These are phyloP conservation scores for Aspergillus bridgeri DNA, from an alignment of 495 filamentous ascomycete genomes.

Conservation along the genomic window DNA sequence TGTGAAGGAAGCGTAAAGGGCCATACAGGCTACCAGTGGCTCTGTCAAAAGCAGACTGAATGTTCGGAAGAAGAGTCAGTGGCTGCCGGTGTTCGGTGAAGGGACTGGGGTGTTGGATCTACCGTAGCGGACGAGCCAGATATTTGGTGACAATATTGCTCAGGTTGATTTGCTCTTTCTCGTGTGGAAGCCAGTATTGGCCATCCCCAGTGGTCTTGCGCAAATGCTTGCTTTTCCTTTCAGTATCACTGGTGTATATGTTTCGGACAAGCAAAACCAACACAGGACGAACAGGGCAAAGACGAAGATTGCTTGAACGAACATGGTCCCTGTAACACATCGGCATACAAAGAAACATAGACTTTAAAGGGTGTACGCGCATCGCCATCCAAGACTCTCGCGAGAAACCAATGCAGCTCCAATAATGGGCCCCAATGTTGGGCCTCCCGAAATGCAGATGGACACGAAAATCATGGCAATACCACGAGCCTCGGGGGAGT, in stretches of 20 bases:
- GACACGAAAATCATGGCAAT: conserved; percentile 43
- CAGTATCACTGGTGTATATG: conserved; percentile 31
- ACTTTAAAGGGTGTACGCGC: conserved; percentile 10
- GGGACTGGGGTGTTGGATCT: neutral
- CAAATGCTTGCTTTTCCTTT: conserved; percentile 30
- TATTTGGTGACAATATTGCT: conserved; percentile 31
- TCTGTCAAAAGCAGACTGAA: conserved; percentile 35
- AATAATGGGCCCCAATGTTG: conserved; percentile 43
- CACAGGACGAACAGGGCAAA: conserved; percentile 23
- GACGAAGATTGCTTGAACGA: conserved; percentile 32
- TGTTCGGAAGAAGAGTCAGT: neutral
- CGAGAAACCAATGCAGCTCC: conserved; percentile 41
- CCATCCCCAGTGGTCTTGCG: conserved; percentile 30
- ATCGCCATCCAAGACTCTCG: conserved; percentile 40
- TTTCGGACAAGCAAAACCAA: conserved; percentile 31
- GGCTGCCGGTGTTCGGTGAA: neutral
- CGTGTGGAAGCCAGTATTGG: conserved; percentile 39
- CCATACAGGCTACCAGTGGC: conserved; percentile 37
- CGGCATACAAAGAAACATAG: neutral
- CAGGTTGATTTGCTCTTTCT: conserved; percentile 34
- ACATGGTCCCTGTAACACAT: conserved; percentile 27
- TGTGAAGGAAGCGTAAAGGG: conserved; percentile 36
- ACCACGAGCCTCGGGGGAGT: conserved; percentile 27
- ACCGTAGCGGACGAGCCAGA: conserved; percentile 30
- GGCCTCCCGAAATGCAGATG: conserved; percentile 39